Evolutionary conservation across 306 rosid species (phyloP).

Genomic region (Cicer bijugum): DNA sequence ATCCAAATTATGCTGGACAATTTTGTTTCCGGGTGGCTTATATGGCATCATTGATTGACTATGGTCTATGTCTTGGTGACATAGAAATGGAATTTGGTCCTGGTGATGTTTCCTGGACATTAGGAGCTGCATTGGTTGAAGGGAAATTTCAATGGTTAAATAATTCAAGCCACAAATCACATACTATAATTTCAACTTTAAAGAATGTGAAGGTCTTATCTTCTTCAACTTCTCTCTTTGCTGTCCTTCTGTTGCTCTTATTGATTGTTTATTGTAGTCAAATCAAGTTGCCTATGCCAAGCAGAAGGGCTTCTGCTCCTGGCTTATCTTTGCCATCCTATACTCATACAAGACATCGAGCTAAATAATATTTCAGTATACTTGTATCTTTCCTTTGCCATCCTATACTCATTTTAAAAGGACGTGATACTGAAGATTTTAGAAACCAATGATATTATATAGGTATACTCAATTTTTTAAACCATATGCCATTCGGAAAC

Average conservation of each 20-base stretch:
- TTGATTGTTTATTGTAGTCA: conserved; percentile 63
- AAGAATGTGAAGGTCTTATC: conserved; percentile 50
- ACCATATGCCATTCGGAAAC: not conserved
- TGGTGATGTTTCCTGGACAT: conserved; percentile 83
- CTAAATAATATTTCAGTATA: conserved; percentile 39
- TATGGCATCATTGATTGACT: conserved; percentile 80
- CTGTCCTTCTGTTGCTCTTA: conserved; percentile 64
- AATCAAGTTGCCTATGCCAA: conserved; percentile 75
- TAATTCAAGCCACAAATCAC: conserved; percentile 39
- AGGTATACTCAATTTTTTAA: not conserved
- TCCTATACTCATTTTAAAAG: conserved; percentile 43
- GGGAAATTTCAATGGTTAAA: conserved; percentile 56
- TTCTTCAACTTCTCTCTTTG: conserved; percentile 63
- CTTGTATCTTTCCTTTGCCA: conserved; percentile 33
- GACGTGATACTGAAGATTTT: conserved; percentile 8
- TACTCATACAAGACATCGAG: conserved; percentile 49
- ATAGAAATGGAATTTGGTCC: conserved; percentile 78
- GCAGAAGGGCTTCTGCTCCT: conserved; percentile 53
- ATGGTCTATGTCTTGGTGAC: conserved; percentile 68
- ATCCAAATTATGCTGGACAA: conserved; percentile 54
- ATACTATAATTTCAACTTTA: conserved; percentile 45
- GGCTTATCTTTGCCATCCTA: conserved; percentile 58
- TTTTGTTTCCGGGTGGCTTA: conserved; percentile 81
- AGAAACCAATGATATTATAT: conserved; percentile 24
- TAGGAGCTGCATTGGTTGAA: conserved; percentile 85